Base-by-base conservation (phyloP, 2,329 filamentous ascomycete genomes). In the Phaeoacremonium minimum region DNA sequence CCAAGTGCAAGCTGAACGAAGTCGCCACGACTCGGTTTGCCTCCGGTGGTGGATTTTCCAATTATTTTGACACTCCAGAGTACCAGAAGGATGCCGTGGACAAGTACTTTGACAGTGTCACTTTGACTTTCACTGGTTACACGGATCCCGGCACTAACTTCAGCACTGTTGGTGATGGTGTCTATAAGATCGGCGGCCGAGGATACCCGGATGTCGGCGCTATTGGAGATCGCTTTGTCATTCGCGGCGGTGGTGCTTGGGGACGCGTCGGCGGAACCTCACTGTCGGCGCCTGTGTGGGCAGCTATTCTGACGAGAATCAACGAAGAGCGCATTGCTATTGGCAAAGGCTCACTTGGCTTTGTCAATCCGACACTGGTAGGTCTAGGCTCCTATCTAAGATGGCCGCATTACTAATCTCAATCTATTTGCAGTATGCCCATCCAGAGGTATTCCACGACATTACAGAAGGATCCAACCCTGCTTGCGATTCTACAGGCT, bases 181-280 rank as follows among this genome's bases (percentile, higher is more conserved):
- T 64, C 4, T 73, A 60, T 43, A 69, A 71, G 34, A 55, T 53
- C 12, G 53, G 58, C 15, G 71, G 71, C 0, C 60, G 71, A 17
- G 70, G 58, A 1, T 71, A 70, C 34, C 71, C 71, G 0, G 70
- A 74, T 39, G 63, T 75, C 8, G 54, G 67, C 1, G 69, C 69
- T 0, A 60, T 60, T 26, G 69, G 61, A 12, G 64, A 58, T 36
- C 47, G 51, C 35, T 58, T 57, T 30, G 49, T 56, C 12, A 46
- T 58, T 5, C 51, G 57, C 33, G 55, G 57, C 33, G 47, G 55
- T n/a, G 60, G 58, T 5, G 38, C 47, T n/a, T 47, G 59, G 35
- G 40, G 50, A 15, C 50, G 61, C 4, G 59, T 73, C 16, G 70
- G 64, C 17, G 73, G 73, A 11, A 77, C 73, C 5, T 71, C 66